Conservation (phyloP, 1,139 yeast species). For the Hansenula sp. region DNA sequence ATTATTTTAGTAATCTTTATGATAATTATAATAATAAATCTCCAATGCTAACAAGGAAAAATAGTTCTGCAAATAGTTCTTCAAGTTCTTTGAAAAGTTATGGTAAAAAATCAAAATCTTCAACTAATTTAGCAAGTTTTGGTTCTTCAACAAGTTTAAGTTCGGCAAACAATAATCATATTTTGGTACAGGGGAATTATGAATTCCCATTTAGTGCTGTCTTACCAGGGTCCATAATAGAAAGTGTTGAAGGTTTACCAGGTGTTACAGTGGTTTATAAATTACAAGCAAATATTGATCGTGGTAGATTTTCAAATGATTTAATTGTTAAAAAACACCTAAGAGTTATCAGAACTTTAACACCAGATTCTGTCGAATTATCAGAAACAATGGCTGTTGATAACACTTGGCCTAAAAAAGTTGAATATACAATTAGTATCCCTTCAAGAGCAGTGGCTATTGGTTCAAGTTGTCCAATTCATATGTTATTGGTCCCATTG, state of each 20-base stretch:
- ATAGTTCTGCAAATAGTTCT: slow-evolving; percentile 18
- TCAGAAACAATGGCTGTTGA: slow-evolving; percentile 93
- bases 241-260: slow-evolving; percentile 87
- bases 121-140: slow-evolving; percentile 21
- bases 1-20: slow-evolving; percentile 28
- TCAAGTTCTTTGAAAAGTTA: slow-evolving; percentile 20
- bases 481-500: slow-evolving; percentile 72
- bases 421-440: slow-evolving; percentile 82
- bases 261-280: slow-evolving; percentile 79
- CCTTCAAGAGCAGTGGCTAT: slow-evolving; percentile 90
- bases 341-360: slow-evolving; percentile 82
- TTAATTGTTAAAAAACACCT: slow-evolving; percentile 68
- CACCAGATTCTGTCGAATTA: slow-evolving; percentile 84
- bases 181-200: slow-evolving; percentile 72
- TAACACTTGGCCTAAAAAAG: slow-evolving; percentile 93
- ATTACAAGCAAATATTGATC: slow-evolving; percentile 75
- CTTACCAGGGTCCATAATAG: slow-evolving; percentile 81
- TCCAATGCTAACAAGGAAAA: slow-evolving; percentile 7
- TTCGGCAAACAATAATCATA: slow-evolving; percentile 24
- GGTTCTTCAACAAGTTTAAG: slow-evolving; percentile 25
- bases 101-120: slow-evolving; percentile 24
- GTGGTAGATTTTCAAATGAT: slow-evolving; percentile 71
- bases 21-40: slow-evolving; percentile 20
- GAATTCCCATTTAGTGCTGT: slow-evolving; percentile 87
- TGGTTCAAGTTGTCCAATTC: slow-evolving; percentile 73